These are phyloP conservation scores for Thamnidium elegans DNA, from an alignment of 192 early-diverging fungal genomes.

Conservation along the genomic window DNA sequence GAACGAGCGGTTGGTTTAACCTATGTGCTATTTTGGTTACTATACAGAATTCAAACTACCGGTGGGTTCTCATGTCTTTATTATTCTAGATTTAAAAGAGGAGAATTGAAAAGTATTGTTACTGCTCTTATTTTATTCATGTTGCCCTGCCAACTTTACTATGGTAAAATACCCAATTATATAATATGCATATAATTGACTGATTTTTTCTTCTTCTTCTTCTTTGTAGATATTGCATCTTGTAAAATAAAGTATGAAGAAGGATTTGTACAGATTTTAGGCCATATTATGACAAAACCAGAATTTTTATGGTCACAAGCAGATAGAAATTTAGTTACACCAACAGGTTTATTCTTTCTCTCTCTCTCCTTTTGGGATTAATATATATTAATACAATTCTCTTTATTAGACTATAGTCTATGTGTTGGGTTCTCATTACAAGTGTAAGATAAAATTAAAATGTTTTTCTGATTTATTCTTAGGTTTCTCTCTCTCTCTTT, in stretches of 20 bases:
- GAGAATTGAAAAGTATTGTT: constrained; percentile 34
- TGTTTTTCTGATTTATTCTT: no score
- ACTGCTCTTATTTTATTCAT: constrained; percentile 31
- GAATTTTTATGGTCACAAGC: constrained; percentile 25
- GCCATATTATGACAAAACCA: constrained; percentile 22
- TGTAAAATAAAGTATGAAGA: constrained; percentile 38
- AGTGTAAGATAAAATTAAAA: constrained; percentile 28
- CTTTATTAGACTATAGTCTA: constrained; percentile 30
- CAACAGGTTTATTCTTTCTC: constrained; percentile 6
- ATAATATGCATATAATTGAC: no score
- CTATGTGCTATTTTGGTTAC: constrained; percentile 30
- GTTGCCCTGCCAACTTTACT: constrained; percentile 33
- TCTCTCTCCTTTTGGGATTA: no score
- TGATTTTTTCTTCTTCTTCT: no score
- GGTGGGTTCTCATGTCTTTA: constrained; percentile 32
- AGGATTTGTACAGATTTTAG: constrained; percentile 26
- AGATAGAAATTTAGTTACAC: constrained; percentile 11
- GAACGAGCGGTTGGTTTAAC: constrained; percentile 29
- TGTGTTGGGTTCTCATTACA: constrained; percentile 42
- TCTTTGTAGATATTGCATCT: constrained; percentile 34
- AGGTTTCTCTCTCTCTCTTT: no score
- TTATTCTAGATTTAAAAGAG: constrained; percentile 16
- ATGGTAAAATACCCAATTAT: no score
- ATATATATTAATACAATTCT: neutral
- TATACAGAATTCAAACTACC: constrained; percentile 24